Evolutionary conservation across 2,329 filamentous ascomycete genomes (phyloP).

Genomic region (Venturia effusa): DNA sequence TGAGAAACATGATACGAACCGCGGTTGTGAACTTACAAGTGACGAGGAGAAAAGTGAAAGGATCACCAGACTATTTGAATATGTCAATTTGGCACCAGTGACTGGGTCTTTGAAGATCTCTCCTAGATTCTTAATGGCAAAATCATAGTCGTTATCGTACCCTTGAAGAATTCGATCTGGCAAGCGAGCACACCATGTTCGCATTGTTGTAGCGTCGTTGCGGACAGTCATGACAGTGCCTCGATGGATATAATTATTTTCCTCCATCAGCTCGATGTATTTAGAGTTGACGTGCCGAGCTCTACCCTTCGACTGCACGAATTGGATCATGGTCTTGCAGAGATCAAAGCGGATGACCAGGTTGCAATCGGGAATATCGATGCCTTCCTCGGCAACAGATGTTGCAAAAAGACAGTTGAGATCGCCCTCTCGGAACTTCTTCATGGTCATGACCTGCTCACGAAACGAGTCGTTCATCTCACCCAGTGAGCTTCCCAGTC

Average conservation of each 20-base stretch:
- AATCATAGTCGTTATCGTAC: constrained; percentile 46
- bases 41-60: constrained; percentile 65
- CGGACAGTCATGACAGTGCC: constrained; percentile 48
- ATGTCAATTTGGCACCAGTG: constrained; percentile 71
- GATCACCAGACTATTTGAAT: constrained; percentile 59
- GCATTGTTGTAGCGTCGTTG: constrained; percentile 50
- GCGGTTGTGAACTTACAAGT: constrained; percentile 67
- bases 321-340: constrained; percentile 83
- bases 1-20: neutral
- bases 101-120: constrained; percentile 48
- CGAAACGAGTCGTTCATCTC: constrained; percentile 57
- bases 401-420: constrained; percentile 54
- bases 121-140: constrained; percentile 41
- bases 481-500: constrained; percentile 24
- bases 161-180: constrained; percentile 63
- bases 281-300: constrained; percentile 68
- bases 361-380: constrained; percentile 57
- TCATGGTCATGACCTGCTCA: constrained; percentile 63
- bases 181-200: constrained; percentile 63
- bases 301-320: constrained; percentile 83
- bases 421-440: constrained; percentile 49
- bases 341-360: constrained; percentile 71
- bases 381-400: constrained; percentile 54
- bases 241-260: constrained; percentile 51
- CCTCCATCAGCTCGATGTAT: constrained; percentile 77